phyloP scores from a whole-genome alignment of 129 eudicot genomes.

The Sambucus nigra region DNA sequence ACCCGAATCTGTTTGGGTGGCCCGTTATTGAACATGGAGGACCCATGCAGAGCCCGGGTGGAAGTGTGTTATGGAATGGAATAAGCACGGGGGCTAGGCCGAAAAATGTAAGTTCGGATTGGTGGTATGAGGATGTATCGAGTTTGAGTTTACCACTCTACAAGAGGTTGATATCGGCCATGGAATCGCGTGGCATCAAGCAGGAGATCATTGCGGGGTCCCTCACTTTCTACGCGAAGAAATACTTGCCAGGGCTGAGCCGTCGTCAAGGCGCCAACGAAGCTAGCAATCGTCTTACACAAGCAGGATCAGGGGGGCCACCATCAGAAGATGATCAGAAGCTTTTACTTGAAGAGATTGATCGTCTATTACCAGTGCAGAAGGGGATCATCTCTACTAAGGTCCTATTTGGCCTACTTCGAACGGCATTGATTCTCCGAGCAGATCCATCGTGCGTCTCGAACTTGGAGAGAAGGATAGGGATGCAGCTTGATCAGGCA shows the following conservation, averaged over 20 bases:
- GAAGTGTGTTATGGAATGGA: slow-evolving; percentile 90
- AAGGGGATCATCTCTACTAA: slow-evolving; percentile 70
- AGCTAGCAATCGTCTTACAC: slow-evolving; percentile 25
- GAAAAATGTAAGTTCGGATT: slow-evolving; percentile 61
- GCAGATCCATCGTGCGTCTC: slow-evolving; percentile 49
- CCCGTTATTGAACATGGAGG: slow-evolving; percentile 77
- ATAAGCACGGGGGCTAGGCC: slow-evolving; percentile 93
- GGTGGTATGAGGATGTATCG: slow-evolving; percentile 95
- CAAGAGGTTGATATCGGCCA: slow-evolving; percentile 60
- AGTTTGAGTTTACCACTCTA: slow-evolving; percentile 58
- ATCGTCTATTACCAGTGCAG: slow-evolving; percentile 57
- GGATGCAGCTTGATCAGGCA: slow-evolving; percentile 91
- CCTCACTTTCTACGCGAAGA: slow-evolving; percentile 55
- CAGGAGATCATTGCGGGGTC: slow-evolving; percentile 78
- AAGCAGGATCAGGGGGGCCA: slow-evolving; percentile 28
- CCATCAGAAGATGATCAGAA: slow-evolving; percentile 72
- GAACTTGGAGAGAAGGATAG: slow-evolving; percentile 73
- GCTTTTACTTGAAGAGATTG: slow-evolving; percentile 70
- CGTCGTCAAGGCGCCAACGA: slow-evolving; percentile 50
- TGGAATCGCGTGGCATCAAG: slow-evolving; percentile 74
- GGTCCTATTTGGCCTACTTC: slow-evolving; percentile 65
- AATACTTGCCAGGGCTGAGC: slow-evolving; percentile 65
- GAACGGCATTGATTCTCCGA: slow-evolving; percentile 63
- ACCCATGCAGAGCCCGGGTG: slow-evolving; percentile 95
- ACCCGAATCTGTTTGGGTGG: slow-evolving; percentile 87